Conservation (phyloP, 768 basidiomycete species). For the Lactarius psammicola region DNA sequence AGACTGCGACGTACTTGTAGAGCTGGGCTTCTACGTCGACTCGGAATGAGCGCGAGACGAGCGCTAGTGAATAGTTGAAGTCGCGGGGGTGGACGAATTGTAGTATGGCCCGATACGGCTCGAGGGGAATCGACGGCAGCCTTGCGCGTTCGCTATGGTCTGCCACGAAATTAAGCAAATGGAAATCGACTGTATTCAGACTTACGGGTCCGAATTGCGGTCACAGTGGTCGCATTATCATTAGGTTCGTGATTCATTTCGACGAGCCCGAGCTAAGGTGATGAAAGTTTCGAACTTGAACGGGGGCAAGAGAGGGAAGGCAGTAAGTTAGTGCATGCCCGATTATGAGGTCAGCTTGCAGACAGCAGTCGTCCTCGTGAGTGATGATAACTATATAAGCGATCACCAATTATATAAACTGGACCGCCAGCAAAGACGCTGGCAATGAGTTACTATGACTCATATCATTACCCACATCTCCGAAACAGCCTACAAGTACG, state of each 20-base stretch:
- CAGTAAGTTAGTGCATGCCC: no score
- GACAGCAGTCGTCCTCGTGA: no score
- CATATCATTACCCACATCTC: no score
- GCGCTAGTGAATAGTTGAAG: conserved; percentile 11
- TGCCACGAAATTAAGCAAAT: not conserved
- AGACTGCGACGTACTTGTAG: conserved; percentile 19
- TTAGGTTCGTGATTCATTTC: not conserved
- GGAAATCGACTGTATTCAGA: not conserved
- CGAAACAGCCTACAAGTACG: no score
- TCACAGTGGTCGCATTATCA: not conserved
- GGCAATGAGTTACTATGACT: no score
- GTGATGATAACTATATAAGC: no score
- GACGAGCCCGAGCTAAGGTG: not conserved
- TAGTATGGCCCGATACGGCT: conserved; percentile 20
- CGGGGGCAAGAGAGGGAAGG: not conserved
- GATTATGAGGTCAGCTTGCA: no score
- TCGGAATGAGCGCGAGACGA: conserved; percentile 20
- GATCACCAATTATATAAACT: no score
- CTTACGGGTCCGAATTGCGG: not conserved
- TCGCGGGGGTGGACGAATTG: conserved; percentile 12
- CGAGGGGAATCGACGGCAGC: conserved; percentile 1
- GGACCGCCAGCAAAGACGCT: no score
- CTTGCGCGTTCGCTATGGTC: not conserved
- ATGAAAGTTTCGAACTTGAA: not conserved
- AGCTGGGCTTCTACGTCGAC: conserved; percentile 14